Evolutionary conservation across 352 stramenopile species (phyloP), one percentile per base, ranked within the genome.

Genomic region (Pythium coloratum): DNA sequence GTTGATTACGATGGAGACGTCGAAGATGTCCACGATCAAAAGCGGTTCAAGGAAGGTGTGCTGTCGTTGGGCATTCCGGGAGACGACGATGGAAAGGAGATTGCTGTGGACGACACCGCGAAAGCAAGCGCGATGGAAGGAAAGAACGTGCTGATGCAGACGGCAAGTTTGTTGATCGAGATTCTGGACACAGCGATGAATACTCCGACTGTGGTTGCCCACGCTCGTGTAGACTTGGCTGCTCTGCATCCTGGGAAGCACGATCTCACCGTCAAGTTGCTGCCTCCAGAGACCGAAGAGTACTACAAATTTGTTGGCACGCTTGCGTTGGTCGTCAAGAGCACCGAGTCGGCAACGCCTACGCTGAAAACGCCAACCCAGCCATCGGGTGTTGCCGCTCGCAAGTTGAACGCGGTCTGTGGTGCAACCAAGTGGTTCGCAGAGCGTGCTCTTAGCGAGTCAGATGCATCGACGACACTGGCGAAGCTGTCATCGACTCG

Each of bases 291-390:
- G 10, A 57, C 36, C 16, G 53, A 74, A 0, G 73, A 82, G 28
- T 90, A 88, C 38, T 84, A 81, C 69, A 89, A 82, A 28, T 84
- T 72, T 55, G 68, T 83, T 26, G 84, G 84, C 0, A 80, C 75
- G 1, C 26, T 90, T 7, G 75, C 72, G 30, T 14, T 87, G 7
- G 65, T 75, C 3, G 61, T 90, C 6, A 61, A 71, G 2, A 76
- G 70, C 24, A 47, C 49, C 1, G 63, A 76, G 24, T 40, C 58
- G 7, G 46, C 60, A 1, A 63, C 66, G 8, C n/a, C 51, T 6
- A 68, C 62, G 2, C 50, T 68, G 4, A 62, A 73, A 20, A 12
- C 40, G 54, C 1, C 34, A 14, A 46, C 33, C 26, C 13, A 30
- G 3, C 26, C 28, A 42, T 36, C 32, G 7, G 28, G 1, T 47